Percentiles rank a stretch among this genome's conserved stretches.
Evolutionary conservation across 225 moss, liverwort and hornwort genomes (phyloP).

Genomic region (Physcomitrium patens): DNA sequence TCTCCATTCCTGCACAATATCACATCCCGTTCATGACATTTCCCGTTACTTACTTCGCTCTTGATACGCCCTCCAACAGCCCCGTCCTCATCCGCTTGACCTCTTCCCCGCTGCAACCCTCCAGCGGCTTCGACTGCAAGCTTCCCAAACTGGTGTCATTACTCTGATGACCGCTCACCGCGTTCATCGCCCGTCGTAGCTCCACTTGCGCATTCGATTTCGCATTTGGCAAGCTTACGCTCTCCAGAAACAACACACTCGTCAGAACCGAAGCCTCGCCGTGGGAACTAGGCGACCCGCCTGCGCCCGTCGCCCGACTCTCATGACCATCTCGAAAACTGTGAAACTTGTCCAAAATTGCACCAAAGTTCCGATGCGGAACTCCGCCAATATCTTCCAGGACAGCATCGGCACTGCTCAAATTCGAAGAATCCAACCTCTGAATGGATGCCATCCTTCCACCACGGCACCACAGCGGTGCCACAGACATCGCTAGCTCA

Average conservation of each 20-base stretch:
- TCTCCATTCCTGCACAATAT: neutral
- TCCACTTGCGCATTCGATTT: constrained; percentile 44
- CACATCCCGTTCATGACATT: neutral
- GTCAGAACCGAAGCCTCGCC: constrained; percentile 40
- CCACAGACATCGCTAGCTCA: constrained; percentile 45
- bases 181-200: constrained; percentile 52
- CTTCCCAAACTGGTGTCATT: constrained; percentile 74
- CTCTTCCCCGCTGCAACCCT: constrained; percentile 63
- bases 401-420: constrained; percentile 50
- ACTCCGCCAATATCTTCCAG: constrained; percentile 41
- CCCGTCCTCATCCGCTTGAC: constrained; percentile 67
- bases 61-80: constrained; percentile 39
- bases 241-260: constrained; percentile 43
- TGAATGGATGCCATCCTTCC: constrained; percentile 63
- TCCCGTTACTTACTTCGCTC: constrained; percentile 48
- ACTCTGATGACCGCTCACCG: constrained; percentile 30
- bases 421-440: constrained; percentile 49
- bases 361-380: constrained; percentile 49
- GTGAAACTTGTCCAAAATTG: constrained; percentile 57
- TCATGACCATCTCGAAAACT: constrained; percentile 61
- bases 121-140: constrained; percentile 63
- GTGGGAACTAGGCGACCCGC: constrained; percentile 40
- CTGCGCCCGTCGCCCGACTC: constrained; percentile 40
- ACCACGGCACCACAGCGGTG: constrained; percentile 51
- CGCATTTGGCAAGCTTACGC: constrained; percentile 26